Conservation (phyloP, 495 filamentous ascomycete species). For the Elaphomyces granulatus region DNA sequence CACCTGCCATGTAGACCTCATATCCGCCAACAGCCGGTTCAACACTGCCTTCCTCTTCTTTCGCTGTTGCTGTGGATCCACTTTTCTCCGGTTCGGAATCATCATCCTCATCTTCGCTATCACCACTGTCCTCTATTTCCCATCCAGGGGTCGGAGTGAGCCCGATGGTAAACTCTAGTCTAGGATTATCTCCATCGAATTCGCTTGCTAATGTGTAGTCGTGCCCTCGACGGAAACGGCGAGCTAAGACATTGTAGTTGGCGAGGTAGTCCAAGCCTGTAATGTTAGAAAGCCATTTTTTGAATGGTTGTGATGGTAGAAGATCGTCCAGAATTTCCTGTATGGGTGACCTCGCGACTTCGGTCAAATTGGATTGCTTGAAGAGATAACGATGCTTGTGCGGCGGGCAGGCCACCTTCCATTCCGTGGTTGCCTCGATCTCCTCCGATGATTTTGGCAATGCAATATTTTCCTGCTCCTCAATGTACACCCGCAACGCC, state of each 20-base stretch:
- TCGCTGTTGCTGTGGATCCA: conserved; percentile 9
- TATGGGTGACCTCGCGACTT: conserved; percentile 40
- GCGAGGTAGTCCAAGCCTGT: conserved; percentile 52
- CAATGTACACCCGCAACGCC: conserved; percentile 51
- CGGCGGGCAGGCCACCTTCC: conserved; percentile 71
- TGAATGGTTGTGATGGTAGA: conserved; percentile 74
- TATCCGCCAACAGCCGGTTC: conserved; percentile 63
- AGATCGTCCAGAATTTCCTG: conserved; percentile 63
- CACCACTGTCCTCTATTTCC: conserved; percentile 53
- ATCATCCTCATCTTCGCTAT: conserved; percentile 34
- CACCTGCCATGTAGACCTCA: conserved; percentile 83
- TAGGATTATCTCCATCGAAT: conserved; percentile 59
- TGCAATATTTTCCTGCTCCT: conserved; percentile 41
- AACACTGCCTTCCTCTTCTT: conserved; percentile 20
- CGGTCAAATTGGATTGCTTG: conserved; percentile 32
- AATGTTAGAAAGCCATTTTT: conserved; percentile 71
- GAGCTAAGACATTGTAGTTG: conserved; percentile 53
- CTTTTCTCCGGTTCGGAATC: conserved; percentile 13
- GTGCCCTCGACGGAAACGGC: conserved; percentile 69
- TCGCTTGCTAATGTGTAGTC: conserved; percentile 89
- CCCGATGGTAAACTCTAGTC: conserved; percentile 73
- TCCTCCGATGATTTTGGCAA: conserved; percentile 33
- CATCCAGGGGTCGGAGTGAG: conserved; percentile 72
- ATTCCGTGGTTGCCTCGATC: conserved; percentile 44
- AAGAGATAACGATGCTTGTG: conserved; percentile 94